These are phyloP conservation scores for Fusarium fracticaudum DNA, from an alignment of 2,329 filamentous ascomycete genomes.

Conservation along the genomic window DNA sequence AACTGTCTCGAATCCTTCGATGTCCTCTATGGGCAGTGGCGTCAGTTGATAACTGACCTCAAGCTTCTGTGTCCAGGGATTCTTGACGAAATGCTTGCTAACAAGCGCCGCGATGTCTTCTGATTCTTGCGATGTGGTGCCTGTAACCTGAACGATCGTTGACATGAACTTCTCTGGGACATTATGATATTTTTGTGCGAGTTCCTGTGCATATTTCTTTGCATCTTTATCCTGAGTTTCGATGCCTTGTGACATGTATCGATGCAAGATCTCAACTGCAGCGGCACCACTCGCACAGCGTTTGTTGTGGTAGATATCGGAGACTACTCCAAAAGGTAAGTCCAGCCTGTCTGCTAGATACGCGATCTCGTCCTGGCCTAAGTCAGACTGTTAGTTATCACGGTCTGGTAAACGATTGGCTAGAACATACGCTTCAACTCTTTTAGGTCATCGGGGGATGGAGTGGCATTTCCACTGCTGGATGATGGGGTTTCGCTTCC, in stretches of 20 bases:
- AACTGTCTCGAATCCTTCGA: conserved; percentile 42
- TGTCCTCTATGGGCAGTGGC: conserved; percentile 48
- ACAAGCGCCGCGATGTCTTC: conserved; percentile 55
- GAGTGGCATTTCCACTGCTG: conserved; percentile 24
- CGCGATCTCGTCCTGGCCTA: conserved; percentile 53
- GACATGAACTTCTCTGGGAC: conserved; percentile 56
- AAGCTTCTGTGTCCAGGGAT: conserved; percentile 49
- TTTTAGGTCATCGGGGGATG: conserved; percentile 32
- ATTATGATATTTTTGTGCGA: conserved; percentile 52
- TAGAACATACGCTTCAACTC: conserved; percentile 45
- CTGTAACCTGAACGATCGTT: conserved; percentile 54
- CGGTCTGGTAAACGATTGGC: background rate
- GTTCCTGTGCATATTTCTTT: conserved; percentile 45
- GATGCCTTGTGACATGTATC: conserved; percentile 53
- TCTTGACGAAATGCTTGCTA: conserved; percentile 55
- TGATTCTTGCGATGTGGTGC: conserved; percentile 46
- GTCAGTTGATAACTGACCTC: conserved; percentile 52
- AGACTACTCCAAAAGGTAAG: conserved; percentile 53
- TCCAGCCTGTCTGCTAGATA: conserved; percentile 57
- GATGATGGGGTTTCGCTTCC: conserved; percentile 20
- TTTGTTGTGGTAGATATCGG: conserved; percentile 52
- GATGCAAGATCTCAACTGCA: conserved; percentile 55
- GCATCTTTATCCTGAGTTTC: conserved; percentile 45
- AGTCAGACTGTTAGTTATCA: background rate
- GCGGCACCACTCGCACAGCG: conserved; percentile 52